phyloP scores from a whole-genome alignment of 305 asterid genomes.

The Nicotiana rustica region DNA sequence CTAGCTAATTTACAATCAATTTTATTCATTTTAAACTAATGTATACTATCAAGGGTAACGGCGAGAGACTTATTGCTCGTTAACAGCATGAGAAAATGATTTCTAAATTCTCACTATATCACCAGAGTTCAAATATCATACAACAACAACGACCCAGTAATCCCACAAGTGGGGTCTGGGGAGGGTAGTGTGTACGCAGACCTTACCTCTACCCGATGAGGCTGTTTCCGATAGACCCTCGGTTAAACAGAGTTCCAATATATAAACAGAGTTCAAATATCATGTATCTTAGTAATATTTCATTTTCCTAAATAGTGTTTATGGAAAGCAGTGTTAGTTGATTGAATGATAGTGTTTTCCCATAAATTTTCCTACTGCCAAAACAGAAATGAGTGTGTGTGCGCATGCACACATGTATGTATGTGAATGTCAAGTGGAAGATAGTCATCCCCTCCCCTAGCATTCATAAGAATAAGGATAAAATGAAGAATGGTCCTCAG shows the following conservation, averaged over 20 bases:
- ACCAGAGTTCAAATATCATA: too few species aligned
- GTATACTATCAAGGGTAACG: neutral
- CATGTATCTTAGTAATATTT: neutral
- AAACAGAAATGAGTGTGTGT: neutral
- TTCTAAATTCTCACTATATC: neutral
- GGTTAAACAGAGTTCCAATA: too few species aligned
- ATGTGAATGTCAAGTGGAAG: neutral
- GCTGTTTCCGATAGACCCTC: too few species aligned
- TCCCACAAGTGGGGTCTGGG: too few species aligned
- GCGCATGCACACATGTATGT: neutral
- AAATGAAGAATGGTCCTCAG: neutral
- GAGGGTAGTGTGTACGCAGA: too few species aligned
- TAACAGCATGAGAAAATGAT: neutral
- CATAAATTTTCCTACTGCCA: neutral
- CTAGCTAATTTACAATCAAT: neutral
- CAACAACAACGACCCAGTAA: too few species aligned
- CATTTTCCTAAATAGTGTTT: neutral
- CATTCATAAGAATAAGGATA: neutral
- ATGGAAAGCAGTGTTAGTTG: neutral
- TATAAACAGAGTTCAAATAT: neutral
- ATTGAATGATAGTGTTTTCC: neutral
- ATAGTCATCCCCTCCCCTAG: neutral
- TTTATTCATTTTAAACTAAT: neutral
- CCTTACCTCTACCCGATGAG: too few species aligned
- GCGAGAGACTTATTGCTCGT: neutral